phyloP scores from a whole-genome alignment of 2,329 filamentous ascomycete genomes.

The Penicillium paneum region DNA sequence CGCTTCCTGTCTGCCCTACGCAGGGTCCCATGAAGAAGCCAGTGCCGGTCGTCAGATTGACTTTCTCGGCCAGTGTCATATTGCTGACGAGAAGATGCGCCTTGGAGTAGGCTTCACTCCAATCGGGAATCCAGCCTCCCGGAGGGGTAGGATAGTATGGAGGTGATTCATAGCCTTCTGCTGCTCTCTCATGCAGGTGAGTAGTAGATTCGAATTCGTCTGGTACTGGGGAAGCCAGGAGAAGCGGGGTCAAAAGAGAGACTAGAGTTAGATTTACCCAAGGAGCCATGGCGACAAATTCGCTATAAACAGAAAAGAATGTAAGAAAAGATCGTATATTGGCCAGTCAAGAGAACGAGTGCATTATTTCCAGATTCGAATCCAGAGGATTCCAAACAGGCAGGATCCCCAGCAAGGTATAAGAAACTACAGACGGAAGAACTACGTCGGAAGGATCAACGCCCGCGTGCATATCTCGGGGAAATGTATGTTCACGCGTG shows the following conservation, averaged over 20 bases:
- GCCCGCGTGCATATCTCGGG: slow-evolving; percentile 2
- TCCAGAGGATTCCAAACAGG: not conserved
- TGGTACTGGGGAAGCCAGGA: slow-evolving; percentile 10
- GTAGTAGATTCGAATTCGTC: slow-evolving; percentile 1
- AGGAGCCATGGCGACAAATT: slow-evolving; percentile 15
- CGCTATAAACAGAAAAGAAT: not conserved
- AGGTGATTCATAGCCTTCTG: slow-evolving; percentile 33
- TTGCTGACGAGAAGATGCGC: slow-evolving; percentile 65
- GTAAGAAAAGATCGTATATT: not conserved
- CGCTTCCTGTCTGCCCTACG: slow-evolving; percentile 73
- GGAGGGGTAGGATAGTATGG: slow-evolving; percentile 72
- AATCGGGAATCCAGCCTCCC: slow-evolving; percentile 67
- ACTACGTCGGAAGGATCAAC: not conserved
- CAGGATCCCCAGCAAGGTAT: not conserved
- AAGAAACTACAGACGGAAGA: not conserved
- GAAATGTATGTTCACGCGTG: not conserved
- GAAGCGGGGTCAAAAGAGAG: slow-evolving; percentile 12
- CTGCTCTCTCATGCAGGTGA: slow-evolving; percentile 16
- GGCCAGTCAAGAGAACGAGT: slow-evolving; percentile 2
- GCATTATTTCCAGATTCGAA: slow-evolving; percentile 1
- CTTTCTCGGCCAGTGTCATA: slow-evolving; percentile 79
- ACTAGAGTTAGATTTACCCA: slow-evolving; percentile 19
- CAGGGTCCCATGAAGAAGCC: slow-evolving; percentile 72
- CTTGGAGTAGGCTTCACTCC: slow-evolving; percentile 68
- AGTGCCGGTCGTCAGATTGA: slow-evolving; percentile 70